Evolutionary conservation across 1,284 basidiomycete genomes (phyloP), one percentile per base, ranked within the genome.

Genomic region (Termitomyces sp.): DNA sequence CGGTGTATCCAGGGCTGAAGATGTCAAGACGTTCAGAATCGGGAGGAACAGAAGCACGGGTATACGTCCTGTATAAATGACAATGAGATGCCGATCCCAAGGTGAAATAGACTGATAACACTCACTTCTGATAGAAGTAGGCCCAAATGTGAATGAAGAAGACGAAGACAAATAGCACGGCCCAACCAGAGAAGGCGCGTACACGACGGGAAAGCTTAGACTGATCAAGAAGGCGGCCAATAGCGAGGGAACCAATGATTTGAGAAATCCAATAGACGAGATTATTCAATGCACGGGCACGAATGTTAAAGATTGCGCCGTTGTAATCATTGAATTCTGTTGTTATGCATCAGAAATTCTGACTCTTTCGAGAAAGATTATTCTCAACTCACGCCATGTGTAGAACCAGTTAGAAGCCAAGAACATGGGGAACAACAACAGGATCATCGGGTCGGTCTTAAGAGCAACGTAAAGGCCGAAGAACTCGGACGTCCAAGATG

Each of bases 391-490:
- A 83, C 81, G 83, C 83, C 83, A 86, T 10, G 84, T 82, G 62
- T 88, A 87, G 66, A 88, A 88, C 78, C 85, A 90, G 65, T 89
- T 89, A 42, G 83, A 83, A 4, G 83, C 79, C 54, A 89, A 77
- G 68, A 84, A 85, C 77, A 85, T 81, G 7, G 83, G 83, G 69
- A 84, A 83, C 21, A 85, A 68, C 10, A 85, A 64, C 16, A 84
- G 46, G 51, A 85, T 76, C 65, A 74, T 67, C 0, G 83, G 83
- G 60, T 85, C 83, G 10, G 74, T 79, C 57, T 62, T 70, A 44
- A 85, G 65, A 1, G 81, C 75, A 33, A 73, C 63, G 72, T 69
- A 78, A 6, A 81, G 67, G 3, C 73, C 74, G 43, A 69, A 66
- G 48, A 87, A 72, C 57, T 78, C 80, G 1, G 77, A 75, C 58